Evolutionary conservation across 768 basidiomycete genomes (phyloP).

Genomic region (Dioszegia hungarica): DNA sequence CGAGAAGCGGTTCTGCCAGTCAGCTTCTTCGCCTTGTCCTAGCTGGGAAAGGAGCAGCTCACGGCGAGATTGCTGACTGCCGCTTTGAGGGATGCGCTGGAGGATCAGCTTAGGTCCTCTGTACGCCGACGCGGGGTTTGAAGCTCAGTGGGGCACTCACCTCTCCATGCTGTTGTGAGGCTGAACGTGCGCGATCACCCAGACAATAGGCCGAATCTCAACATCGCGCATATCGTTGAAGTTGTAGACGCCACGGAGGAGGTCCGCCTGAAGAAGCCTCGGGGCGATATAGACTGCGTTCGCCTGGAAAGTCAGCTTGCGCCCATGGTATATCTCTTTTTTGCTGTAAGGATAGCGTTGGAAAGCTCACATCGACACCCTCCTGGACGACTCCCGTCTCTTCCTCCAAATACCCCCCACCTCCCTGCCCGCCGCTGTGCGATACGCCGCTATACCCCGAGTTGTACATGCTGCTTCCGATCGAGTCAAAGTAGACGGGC

Average conservation of each 20-base stretch:
- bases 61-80: constrained; percentile 37
- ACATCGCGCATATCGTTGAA: constrained; percentile 22
- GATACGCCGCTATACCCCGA: not conserved
- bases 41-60: constrained; percentile 4
- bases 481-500: not conserved
- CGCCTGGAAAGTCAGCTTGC: not conserved
- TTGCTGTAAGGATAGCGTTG: no score
- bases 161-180: constrained; percentile 24
- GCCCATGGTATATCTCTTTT: no score
- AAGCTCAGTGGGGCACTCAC: constrained; percentile 9
- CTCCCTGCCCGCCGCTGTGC: not conserved
- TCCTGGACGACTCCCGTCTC: not conserved
- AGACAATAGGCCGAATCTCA: constrained; percentile 27
- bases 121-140: no score
- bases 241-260: constrained; percentile 24
- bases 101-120: no score
- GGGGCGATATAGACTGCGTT: not conserved
- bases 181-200: constrained; percentile 30
- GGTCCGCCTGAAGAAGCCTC: not conserved
- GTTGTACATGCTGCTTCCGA: not conserved
- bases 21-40: not conserved
- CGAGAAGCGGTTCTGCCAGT: constrained; percentile 18
- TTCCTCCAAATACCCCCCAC: not conserved
- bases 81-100: constrained; percentile 24
- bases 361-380: not conserved